phyloP scores from a whole-genome alignment of 140 eudicot genomes.

The Bidens hawaiensis region DNA sequence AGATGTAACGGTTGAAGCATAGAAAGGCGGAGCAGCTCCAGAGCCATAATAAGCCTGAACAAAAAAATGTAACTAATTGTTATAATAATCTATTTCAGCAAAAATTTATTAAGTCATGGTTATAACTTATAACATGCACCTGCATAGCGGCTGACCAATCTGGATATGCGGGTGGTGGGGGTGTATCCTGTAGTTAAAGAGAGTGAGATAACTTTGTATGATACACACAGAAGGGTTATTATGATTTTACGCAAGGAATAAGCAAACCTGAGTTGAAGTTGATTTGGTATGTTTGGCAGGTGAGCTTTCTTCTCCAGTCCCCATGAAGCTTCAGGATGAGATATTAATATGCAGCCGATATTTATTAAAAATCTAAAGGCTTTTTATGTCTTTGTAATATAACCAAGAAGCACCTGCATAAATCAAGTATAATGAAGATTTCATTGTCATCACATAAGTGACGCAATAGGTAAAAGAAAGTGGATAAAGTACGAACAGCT shows the following conservation, averaged over 20 bases:
- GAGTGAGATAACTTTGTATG: not conserved
- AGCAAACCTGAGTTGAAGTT: constrained; percentile 53
- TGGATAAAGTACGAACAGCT: not conserved
- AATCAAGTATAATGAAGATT: constrained; percentile 8
- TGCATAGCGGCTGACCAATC: constrained; percentile 82
- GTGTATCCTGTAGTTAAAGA: constrained; percentile 49
- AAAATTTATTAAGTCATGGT: constrained; percentile 8
- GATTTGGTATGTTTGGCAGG: constrained; percentile 61
- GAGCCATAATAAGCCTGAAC: constrained; percentile 60
- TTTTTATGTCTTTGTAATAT: constrained; percentile 7
- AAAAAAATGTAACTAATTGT: no score
- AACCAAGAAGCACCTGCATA: constrained; percentile 21
- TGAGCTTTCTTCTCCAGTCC: constrained; percentile 59
- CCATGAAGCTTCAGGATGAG: constrained; percentile 38
- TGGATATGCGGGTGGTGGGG: constrained; percentile 50
- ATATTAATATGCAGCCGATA: constrained; percentile 10
- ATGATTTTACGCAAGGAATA: not conserved
- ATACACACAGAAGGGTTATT: not conserved
- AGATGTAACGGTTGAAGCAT: constrained; percentile 65
- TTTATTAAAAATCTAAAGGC: not conserved
- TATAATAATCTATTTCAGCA: not conserved
- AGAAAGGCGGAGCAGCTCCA: constrained; percentile 70
- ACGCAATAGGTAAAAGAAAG: not conserved
- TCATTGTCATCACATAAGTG: constrained; percentile 6
- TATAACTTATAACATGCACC: constrained; percentile 41